A percentile compares a stretch with the other conserved stretches of the same genome.
Evolutionary conservation across 1,139 yeast species (phyloP).

Genomic region (Yamadazyma atlantica): DNA sequence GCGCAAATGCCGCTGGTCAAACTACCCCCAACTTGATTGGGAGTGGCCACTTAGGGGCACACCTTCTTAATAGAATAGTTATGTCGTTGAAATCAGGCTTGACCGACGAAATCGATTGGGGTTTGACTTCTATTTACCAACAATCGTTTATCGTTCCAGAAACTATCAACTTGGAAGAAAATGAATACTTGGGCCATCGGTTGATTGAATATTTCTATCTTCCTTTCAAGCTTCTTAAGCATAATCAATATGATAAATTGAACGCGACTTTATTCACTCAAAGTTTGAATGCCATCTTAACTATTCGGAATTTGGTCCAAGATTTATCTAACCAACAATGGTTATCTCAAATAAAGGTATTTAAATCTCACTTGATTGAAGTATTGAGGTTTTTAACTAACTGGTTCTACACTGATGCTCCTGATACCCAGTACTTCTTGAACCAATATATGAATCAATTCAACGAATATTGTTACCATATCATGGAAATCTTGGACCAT

Average conservation of each 20-base stretch:
- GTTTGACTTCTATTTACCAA: conserved; percentile 58
- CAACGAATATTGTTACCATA: conserved; percentile 64
- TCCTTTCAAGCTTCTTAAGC: conserved; percentile 29
- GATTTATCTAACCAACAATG: conserved; percentile 82
- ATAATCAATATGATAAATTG: conserved; percentile 22
- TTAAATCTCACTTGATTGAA: conserved; percentile 47
- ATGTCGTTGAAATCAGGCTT: conserved; percentile 66
- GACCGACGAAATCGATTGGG: conserved; percentile 64
- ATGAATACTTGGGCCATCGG: conserved; percentile 50
- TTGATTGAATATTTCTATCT: conserved; percentile 44
- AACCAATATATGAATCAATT: conserved; percentile 38
- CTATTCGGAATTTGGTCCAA: conserved; percentile 78
- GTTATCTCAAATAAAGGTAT: conserved; percentile 55
- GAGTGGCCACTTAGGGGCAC: conserved; percentile 54
- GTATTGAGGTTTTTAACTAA: conserved; percentile 50
- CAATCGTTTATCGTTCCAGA: conserved; percentile 53
- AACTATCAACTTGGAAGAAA: conserved; percentile 46
- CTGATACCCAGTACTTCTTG: conserved; percentile 15
- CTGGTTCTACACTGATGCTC: conserved; percentile 31
- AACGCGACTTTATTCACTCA: conserved; percentile 37
- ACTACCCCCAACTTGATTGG: conserved; percentile 24
- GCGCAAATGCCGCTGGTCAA: background rate
- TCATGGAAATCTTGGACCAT: conserved; percentile 81
- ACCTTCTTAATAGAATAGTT: conserved; percentile 56
- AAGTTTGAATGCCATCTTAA: conserved; percentile 64